Evolutionary conservation across 2,329 filamentous ascomycete species (phyloP).

Genomic region (Xylaria sp.): DNA sequence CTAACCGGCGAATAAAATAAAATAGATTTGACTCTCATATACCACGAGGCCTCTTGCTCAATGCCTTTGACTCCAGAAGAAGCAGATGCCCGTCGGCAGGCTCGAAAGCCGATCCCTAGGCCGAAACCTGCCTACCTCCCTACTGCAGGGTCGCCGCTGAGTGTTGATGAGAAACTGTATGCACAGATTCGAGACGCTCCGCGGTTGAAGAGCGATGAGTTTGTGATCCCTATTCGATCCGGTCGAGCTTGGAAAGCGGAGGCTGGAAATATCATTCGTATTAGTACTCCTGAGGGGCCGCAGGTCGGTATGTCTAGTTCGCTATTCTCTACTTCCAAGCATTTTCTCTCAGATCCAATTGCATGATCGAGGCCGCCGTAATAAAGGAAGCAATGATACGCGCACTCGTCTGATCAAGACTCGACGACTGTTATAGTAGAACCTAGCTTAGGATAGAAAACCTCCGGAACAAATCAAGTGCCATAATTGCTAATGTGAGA

Average conservation of each 20-base stretch:
- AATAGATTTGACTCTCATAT: neutral
- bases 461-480: neutral
- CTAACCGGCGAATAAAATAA: neutral
- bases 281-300: constrained; percentile 79
- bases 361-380: neutral
- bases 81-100: constrained; percentile 52
- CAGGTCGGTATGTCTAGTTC: constrained; percentile 69
- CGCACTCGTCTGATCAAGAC: neutral
- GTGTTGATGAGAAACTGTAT: constrained; percentile 63
- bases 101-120: constrained; percentile 57
- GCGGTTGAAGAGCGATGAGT: constrained; percentile 58
- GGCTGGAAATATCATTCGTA: constrained; percentile 73
- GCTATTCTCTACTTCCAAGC: neutral
- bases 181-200: constrained; percentile 66
- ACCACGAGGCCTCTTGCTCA: neutral
- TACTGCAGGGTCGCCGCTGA: constrained; percentile 55
- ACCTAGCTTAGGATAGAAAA: neutral
- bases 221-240: constrained; percentile 76
- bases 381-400: neutral
- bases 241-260: constrained; percentile 78
- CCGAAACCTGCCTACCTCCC: constrained; percentile 62
- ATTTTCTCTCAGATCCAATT: neutral
- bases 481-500: constrained; percentile 10
- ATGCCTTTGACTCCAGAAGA: constrained; percentile 41
- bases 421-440: too few relatives aligned